Percentiles rank a stretch among this genome's conserved stretches.
phyloP scores from a whole-genome alignment of 2,329 filamentous ascomycete species.

The Cladosporium oxysporum region DNA sequence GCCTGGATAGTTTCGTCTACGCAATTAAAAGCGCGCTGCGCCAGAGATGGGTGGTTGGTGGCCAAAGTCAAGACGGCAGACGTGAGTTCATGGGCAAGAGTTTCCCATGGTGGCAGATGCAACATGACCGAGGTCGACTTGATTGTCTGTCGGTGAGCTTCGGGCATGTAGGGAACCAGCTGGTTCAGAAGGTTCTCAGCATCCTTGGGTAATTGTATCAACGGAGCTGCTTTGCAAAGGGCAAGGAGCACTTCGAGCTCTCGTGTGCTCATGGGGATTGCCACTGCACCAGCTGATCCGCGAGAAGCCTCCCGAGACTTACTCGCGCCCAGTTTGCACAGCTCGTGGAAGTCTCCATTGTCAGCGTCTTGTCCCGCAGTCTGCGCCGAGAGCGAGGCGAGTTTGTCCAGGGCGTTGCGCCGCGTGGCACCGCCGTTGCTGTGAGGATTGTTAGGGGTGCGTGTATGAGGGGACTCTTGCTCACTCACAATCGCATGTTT shows the following conservation, averaged over 20 bases:
- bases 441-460: conserved; percentile 3
- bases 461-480: not conserved
- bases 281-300: conserved; percentile 24
- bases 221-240: conserved; percentile 84
- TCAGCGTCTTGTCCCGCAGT: conserved; percentile 31
- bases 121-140: conserved; percentile 79
- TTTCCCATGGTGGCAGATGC: conserved; percentile 82
- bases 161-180: conserved; percentile 79
- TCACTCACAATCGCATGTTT: conserved; percentile 17
- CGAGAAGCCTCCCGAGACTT: conserved; percentile 22
- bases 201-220: conserved; percentile 68
- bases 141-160: conserved; percentile 78
- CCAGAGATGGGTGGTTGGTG: conserved; percentile 68
- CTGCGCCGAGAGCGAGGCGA: conserved; percentile 50
- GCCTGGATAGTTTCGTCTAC: conserved; percentile 72
- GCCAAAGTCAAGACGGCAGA: conserved; percentile 81
- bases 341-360: conserved; percentile 40
- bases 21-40: conserved; percentile 64
- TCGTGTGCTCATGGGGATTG: conserved; percentile 60
- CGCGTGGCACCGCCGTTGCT: conserved; percentile 39
- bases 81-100: conserved; percentile 75
- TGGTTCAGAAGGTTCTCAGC: conserved; percentile 78
- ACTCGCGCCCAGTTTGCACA: conserved; percentile 42
- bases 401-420: conserved; percentile 53
- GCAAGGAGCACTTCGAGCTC: conserved; percentile 92